These are phyloP conservation scores for Harringtonia aguacate DNA, from an alignment of 2,329 filamentous ascomycete genomes.

Conservation along the genomic window DNA sequence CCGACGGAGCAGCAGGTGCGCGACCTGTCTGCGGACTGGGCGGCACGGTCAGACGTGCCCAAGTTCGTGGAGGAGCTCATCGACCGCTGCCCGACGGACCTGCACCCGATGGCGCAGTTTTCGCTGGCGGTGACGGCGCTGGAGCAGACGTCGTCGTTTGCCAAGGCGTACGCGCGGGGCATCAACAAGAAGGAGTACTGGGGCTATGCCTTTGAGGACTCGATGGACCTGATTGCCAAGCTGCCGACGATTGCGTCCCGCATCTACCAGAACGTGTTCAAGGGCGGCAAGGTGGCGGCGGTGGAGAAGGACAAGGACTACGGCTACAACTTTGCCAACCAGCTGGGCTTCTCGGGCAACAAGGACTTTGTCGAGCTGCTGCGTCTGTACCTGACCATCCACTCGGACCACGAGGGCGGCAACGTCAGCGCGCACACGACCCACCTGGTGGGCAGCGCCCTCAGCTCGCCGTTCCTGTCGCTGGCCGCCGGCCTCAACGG, in stretches of 20 bases:
- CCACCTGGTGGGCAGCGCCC: slow-evolving; percentile 90
- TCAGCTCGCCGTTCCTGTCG: slow-evolving; percentile 96
- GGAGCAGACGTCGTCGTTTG: slow-evolving; percentile 95
- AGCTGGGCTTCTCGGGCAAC: slow-evolving; percentile 94
- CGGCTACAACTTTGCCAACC: slow-evolving; percentile 98
- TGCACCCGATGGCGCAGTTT: slow-evolving; percentile 99
- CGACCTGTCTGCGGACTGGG: slow-evolving; percentile 97
- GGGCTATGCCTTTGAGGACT: slow-evolving; percentile 98
- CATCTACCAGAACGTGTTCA: slow-evolving; percentile 99
- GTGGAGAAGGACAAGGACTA: slow-evolving; percentile 99
- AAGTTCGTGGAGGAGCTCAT: slow-evolving; percentile 99
- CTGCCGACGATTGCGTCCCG: slow-evolving; percentile 93
- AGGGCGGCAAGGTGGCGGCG: slow-evolving; percentile 94
- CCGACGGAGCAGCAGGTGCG: slow-evolving; percentile 97
- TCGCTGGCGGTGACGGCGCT: slow-evolving; percentile 95
- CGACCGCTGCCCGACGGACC: slow-evolving; percentile 96
- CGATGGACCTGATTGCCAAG: slow-evolving; percentile 99
- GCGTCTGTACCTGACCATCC: slow-evolving; percentile 98
- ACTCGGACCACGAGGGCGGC: slow-evolving; percentile 99
- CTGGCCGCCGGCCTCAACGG: slow-evolving; percentile 94
- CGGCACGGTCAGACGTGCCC: slow-evolving; percentile 90
- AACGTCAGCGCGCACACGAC: slow-evolving; percentile 99
- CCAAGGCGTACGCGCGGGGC: slow-evolving; percentile 97
- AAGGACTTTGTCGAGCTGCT: slow-evolving; percentile 95
- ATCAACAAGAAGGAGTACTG: slow-evolving; percentile 99